These are phyloP conservation scores for Leccinum uliginosum DNA, from an alignment of 768 basidiomycete genomes.

Conservation along the genomic window DNA sequence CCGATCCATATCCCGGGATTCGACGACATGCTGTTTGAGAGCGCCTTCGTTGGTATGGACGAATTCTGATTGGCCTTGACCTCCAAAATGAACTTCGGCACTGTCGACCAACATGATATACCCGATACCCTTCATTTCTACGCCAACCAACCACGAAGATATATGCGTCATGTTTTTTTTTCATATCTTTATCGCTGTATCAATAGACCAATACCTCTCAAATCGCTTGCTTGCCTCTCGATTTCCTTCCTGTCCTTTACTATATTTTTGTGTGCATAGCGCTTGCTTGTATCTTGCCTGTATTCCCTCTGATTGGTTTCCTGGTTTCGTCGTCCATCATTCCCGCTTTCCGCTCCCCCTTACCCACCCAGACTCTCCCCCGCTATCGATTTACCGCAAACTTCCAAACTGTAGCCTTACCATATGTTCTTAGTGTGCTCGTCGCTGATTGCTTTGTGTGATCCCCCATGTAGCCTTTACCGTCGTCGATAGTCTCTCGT, in stretches of 20 bases:
- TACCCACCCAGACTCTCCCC: too few species aligned
- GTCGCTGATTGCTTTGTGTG: background rate
- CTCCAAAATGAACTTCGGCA: background rate
- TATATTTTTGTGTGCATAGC: background rate
- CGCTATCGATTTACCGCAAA: background rate
- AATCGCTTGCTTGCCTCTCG: background rate
- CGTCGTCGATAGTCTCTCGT: background rate
- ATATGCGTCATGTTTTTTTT: background rate
- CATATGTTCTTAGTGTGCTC: background rate
- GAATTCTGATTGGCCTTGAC: constrained; percentile 5
- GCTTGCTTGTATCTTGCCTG: background rate
- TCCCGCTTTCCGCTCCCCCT: too few species aligned
- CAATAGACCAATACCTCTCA: background rate
- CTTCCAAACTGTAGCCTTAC: background rate
- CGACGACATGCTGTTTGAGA: constrained; percentile 17
- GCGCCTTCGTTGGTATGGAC: constrained; percentile 5
- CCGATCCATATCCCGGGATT: constrained; percentile 6
- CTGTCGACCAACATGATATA: background rate
- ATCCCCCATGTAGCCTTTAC: background rate
- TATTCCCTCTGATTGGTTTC: background rate
- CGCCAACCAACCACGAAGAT: background rate
- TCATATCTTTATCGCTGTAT: constrained; percentile 1
- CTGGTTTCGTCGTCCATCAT: too few species aligned
- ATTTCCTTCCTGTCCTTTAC: background rate
- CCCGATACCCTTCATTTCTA: background rate